Conservation (phyloP, 208 protist genomes). For the Leishmania aethiopica region DNA sequence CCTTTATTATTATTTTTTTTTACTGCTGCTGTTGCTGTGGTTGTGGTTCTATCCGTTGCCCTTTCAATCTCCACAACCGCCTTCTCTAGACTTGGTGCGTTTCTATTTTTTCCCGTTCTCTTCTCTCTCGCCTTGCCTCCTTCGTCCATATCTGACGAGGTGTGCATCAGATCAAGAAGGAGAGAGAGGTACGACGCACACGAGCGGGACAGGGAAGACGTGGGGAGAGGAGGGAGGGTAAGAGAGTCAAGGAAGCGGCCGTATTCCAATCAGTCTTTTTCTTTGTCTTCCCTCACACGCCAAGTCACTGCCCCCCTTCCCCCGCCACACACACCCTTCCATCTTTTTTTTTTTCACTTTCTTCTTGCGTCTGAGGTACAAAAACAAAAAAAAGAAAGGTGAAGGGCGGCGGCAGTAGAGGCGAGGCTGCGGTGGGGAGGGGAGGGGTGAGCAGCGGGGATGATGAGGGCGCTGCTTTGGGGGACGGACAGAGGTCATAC, state of each 20-base stretch:
- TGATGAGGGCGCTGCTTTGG: not conserved
- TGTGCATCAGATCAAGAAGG: not conserved
- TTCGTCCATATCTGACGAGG: not conserved
- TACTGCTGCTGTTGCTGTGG: no score
- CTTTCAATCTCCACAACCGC: not conserved
- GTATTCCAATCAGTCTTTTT: not conserved
- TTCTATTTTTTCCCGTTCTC: not conserved
- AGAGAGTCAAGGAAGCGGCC: not conserved
- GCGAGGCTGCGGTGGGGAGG: not conserved
- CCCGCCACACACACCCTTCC: not conserved
- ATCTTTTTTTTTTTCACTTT: not conserved
- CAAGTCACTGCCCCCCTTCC: not conserved
- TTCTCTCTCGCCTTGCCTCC: not conserved
- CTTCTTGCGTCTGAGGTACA: not conserved
- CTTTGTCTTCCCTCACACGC: not conserved
- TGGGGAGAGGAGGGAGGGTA: not conserved
- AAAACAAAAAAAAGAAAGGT: not conserved
- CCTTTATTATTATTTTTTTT: not conserved
- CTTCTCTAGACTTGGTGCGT: not conserved
- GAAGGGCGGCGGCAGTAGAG: not conserved
- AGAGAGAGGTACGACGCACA: not conserved
- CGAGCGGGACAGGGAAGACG: not conserved
- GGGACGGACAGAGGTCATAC: not conserved
- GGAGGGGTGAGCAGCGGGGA: not conserved
- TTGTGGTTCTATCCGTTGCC: not conserved